Base-by-base conservation (phyloP, 2,329 filamentous ascomycete genomes). In the Cytospora schulzeri region DNA sequence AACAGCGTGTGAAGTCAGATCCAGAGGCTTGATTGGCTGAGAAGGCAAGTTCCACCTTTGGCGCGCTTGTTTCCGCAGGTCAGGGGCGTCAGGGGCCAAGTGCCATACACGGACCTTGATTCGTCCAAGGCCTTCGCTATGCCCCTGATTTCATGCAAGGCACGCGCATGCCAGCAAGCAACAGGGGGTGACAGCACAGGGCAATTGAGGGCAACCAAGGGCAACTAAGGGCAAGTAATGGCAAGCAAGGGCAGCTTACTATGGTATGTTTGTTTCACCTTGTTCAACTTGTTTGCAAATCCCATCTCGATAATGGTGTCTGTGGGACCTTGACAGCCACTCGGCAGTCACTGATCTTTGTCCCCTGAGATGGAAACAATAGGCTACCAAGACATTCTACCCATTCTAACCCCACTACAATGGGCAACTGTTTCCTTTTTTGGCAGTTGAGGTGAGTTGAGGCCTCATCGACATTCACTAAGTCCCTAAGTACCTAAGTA, bases 51-150 rank as follows among this genome's bases (percentile, higher is more conserved):
- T 53, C 52, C 59, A 61, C 59, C 38, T 17, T 12, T 33, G 28
- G 59, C 59, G 59, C 59, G 54, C 38, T 55, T 62, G 59, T 62
- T 56, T 62, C 50, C 53, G 59, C 26, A 5, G 41, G 26, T 48
- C 51, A 61, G 59, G 59, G 59, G 59, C 35, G 41, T 41, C 38
- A 41, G 41, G 58, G 58, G 50, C 58, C 33, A 35, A 35, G 4
- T 41, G 38, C 8, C 19, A 41, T n/a, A 19, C 17, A n/a, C 5
- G 15, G 33, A 2, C n/a, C 52, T 45, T 45, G 59, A 61, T 52
- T 48, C 38, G 38, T 38, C 50, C 33, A 26, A 26, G 59, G 54
- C 54, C 51, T 54, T 35, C 58, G 26, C 41, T 60, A 28, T 60
- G 24, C 48, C 58, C 58, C 15, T 11, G 58, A 15, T n/a, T n/a